Base-by-base conservation (phyloP, 2,329 filamentous ascomycete genomes). In the Lasiodiplodia sp. region DNA sequence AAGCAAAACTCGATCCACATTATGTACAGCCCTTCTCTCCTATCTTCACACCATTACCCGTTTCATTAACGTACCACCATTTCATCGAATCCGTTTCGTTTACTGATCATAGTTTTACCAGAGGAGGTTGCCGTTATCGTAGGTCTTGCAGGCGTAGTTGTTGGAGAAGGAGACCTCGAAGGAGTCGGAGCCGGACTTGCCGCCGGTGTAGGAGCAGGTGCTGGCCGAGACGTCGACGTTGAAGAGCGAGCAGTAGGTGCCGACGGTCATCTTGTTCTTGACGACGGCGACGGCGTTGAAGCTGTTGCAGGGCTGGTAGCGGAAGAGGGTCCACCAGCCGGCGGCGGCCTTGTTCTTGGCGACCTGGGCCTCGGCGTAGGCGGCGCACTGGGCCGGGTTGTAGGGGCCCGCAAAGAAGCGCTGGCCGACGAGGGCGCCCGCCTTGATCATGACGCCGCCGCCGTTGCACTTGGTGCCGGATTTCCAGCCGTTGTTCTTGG, bases 231-330 rank as follows among this genome's bases (percentile, higher is more conserved):
- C 44, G 10, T 47, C 55, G n/a, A 40, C 47, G 47, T 67, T 58
- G 65, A 58, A 67, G 11, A 73, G 64, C 49, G 73, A 65, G 69
- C 76, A 78, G 70, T 75, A 75, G 68, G 79, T 75, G 7, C 72
- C 40, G 60, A 69, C 67, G 28, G 70, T 64, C 38, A 70, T 69
- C 1, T 69, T 68, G 62, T 77, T 72, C 60, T 74, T 74, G 44
- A 73, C 69, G n/a, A 78, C 68, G 14, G 78, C 60, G 68, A 79
- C 78, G 2, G 77, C 76, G 67, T 79, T 77, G 71, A 75, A 75
- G 71, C 76, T 79, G 44, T 73, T 72, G 73, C 77, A 79, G 12
- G 72, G 77, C 72, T 52, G 55, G 55, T 60, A 68, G 37, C 23
- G 58, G 28, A 21, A 60, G 11, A 52, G 31, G n/a, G 14, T 47